Evolutionary conservation across 2,329 filamentous ascomycete species (phyloP).

Genomic region (Corynespora cassiicola): DNA sequence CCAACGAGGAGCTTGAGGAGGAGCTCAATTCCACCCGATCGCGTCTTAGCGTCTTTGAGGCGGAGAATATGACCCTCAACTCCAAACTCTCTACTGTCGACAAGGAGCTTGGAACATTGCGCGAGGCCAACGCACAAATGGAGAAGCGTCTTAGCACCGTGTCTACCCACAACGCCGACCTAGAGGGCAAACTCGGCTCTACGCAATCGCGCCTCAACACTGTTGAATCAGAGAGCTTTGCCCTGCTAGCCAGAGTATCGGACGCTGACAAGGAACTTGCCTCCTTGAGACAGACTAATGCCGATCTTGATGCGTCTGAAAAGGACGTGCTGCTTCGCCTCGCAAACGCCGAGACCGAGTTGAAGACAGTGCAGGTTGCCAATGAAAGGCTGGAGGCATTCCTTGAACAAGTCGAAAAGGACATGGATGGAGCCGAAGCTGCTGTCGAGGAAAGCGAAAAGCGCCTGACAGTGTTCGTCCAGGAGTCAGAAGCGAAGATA

Average conservation of each 20-base stretch:
- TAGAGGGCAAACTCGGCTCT: conserved; percentile 26
- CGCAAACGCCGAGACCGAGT: conserved; percentile 37
- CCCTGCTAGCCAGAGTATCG: conserved; percentile 23
- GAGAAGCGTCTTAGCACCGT: conserved; percentile 7
- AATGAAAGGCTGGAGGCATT: conserved; percentile 41
- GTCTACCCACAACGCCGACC: conserved; percentile 10
- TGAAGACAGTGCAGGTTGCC: conserved; percentile 31
- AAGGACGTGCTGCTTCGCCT: conserved; percentile 34
- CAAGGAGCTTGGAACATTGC: conserved; percentile 21
- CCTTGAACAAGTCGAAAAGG: conserved; percentile 36
- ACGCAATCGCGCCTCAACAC: conserved; percentile 28
- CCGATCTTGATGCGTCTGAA: conserved; percentile 34
- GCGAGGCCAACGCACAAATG: conserved; percentile 16
- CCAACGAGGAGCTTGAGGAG: conserved; percentile 24
- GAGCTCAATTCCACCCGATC: conserved; percentile 23
- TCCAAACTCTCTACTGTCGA: conserved; percentile 19
- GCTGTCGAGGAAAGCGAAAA: conserved; percentile 38
- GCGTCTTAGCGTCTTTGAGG: conserved; percentile 20
- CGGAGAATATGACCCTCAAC: conserved; percentile 23
- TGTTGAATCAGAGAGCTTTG: conserved; percentile 25
- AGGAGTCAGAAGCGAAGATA: conserved; percentile 38
- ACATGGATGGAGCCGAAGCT: conserved; percentile 36
- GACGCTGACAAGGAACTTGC: conserved; percentile 35
- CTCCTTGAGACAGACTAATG: conserved; percentile 31
- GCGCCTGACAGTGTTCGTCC: conserved; percentile 31